A percentile compares a stretch with the other conserved stretches of the same genome.
phyloP scores from a whole-genome alignment of 2,329 filamentous ascomycete genomes.

The Monilinia laxa region DNA sequence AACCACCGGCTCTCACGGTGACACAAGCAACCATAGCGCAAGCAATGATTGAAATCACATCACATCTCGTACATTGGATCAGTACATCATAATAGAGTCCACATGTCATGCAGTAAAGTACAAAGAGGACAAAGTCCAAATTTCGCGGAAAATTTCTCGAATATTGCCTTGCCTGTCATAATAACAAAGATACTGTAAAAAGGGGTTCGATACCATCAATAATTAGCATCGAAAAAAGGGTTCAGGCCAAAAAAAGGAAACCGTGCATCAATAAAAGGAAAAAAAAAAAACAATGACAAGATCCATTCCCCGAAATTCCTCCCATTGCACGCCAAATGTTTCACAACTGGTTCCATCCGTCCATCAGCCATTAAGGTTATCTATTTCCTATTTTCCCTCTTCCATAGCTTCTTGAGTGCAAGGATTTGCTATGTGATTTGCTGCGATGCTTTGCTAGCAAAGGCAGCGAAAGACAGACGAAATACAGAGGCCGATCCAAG shows the following conservation, averaged over 20 bases:
- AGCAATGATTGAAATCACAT: neutral
- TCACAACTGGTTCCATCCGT: constrained; percentile 29
- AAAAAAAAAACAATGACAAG: constrained; percentile 23
- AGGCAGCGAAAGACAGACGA: constrained; percentile 34
- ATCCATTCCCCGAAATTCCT: constrained; percentile 30
- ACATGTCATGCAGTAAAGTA: constrained; percentile 16
- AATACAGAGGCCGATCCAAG: constrained; percentile 36
- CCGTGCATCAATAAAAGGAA: constrained; percentile 24
- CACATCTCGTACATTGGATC: neutral
- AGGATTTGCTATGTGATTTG: constrained; percentile 28
- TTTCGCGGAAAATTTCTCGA: constrained; percentile 18
- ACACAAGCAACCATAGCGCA: neutral
- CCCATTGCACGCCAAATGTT: constrained; percentile 35
- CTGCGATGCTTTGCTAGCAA: constrained; percentile 27
- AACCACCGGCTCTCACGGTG: neutral
- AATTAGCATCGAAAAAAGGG: constrained; percentile 20
- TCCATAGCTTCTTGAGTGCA: constrained; percentile 24
- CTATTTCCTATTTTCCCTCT: constrained; percentile 30
- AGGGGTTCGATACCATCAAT: constrained; percentile 13
- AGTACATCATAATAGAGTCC: neutral
- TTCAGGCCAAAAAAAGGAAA: constrained; percentile 20
- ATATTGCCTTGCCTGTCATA: constrained; percentile 26
- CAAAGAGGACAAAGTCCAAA: constrained; percentile 17
- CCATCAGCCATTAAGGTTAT: constrained; percentile 38
- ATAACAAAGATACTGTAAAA: constrained; percentile 29